Evolutionary conservation across 495 filamentous ascomycete genomes (phyloP), one percentile per base, ranked within the genome.

Genomic region (Penicillium bovifimosum): DNA sequence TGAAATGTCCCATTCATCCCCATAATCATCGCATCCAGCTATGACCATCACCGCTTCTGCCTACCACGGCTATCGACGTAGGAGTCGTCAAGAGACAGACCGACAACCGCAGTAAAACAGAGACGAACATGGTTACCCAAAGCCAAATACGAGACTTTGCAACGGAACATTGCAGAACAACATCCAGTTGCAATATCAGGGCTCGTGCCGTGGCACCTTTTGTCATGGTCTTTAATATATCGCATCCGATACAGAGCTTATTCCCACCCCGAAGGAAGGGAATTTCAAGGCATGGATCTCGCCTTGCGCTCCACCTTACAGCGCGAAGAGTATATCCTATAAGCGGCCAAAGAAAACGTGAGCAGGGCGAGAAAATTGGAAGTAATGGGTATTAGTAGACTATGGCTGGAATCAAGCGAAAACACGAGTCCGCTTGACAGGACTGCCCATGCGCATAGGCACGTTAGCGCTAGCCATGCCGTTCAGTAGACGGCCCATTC

Each of bases 181-280:
- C 9, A 28, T 48, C 39, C 33, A 53, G 36, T 48, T 45, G 35
- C 43, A 45, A 40, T 42, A 31, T 43, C 36, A 47, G 26, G 53
- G 50, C 54, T 32, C 14, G 53, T 46, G 34, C 35, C 35, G 10
- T 40, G 41, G 46, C 53, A 42, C 52, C 42, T 35, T 27, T 27
- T 41, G 33, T 17, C 41, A 66, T 64, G 63, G 58, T 60, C 6
- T 34, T 79, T 66, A 63, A 78, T 80, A 68, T 80, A 66, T 76
- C 77, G 77, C 77, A 65, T 64, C 76, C 66, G 75, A 80, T 80
- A 80, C 77, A 78, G 77, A 79, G 77, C 76, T 71, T 75, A 76
- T 76, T 69, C 68, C 49, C 61, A 47, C 53, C 54, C 51, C 20
- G 20, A 56, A 46, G 55, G 58, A 62, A 68, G 63, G 63, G 68